phyloP scores from a whole-genome alignment of 1,284 basidiomycete species.

The Ganoderma sinense region DNA sequence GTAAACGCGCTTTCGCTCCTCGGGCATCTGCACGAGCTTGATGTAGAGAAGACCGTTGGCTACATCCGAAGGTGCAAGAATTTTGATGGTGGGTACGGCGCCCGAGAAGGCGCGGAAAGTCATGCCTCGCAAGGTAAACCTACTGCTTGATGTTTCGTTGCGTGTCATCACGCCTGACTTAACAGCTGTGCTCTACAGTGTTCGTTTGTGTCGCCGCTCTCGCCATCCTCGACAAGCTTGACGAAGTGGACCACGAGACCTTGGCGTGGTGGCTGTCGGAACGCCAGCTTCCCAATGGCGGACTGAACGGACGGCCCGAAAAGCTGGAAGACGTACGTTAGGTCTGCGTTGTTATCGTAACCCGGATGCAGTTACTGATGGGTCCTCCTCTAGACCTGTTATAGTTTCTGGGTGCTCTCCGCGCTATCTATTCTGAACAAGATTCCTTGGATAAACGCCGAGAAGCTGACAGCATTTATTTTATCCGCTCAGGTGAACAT shows the following conservation, averaged over 20 bases:
- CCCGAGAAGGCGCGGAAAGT: constrained; percentile 85
- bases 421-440: constrained; percentile 87
- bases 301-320: constrained; percentile 94
- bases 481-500: constrained; percentile 82
- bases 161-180: background rate
- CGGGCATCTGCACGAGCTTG: constrained; percentile 69
- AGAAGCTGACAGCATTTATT: constrained; percentile 87
- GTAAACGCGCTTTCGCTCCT: constrained; percentile 86
- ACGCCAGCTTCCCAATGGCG: constrained; percentile 91
- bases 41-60: constrained; percentile 70
- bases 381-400: constrained; percentile 78
- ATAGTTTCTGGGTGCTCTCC: constrained; percentile 97
- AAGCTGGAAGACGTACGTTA: constrained; percentile 93
- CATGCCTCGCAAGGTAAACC: constrained; percentile 87
- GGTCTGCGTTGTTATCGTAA: constrained; percentile 1
- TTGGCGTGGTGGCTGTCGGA: constrained; percentile 95
- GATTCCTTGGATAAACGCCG: constrained; percentile 89
- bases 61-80: constrained; percentile 88
- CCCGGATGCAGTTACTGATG: background rate
- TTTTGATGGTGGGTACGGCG: constrained; percentile 96
- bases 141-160: constrained; percentile 2
- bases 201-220: constrained; percentile 91
- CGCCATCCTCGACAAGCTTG: constrained; percentile 85
- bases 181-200: constrained; percentile 54
- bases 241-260: constrained; percentile 78